Conservation (phyloP, 1,139 yeast genomes). For the Diutina catenulata region DNA sequence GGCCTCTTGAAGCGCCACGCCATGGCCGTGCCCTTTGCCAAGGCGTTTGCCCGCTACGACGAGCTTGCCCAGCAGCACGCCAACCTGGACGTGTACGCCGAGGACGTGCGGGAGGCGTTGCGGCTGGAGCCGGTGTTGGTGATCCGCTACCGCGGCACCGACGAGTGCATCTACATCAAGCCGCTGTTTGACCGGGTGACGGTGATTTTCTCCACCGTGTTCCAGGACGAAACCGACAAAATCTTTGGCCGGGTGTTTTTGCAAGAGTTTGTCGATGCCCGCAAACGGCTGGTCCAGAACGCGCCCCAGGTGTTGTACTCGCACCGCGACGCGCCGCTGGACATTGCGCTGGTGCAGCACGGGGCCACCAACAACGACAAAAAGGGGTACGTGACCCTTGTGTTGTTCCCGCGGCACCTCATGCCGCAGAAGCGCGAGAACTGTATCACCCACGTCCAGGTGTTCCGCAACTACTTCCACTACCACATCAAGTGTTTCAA, state of each 20-base stretch:
- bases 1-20: constrained; percentile 75
- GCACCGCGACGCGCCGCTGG: constrained; percentile 87
- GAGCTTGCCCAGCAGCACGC: constrained; percentile 48
- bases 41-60: constrained; percentile 73
- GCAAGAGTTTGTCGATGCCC: constrained; percentile 96
- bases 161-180: constrained; percentile 80
- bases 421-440: constrained; percentile 66
- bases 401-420: constrained; percentile 65
- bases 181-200: constrained; percentile 96
- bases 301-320: constrained; percentile 96
- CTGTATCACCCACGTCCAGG: constrained; percentile 79
- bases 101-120: constrained; percentile 38
- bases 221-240: constrained; percentile 95
- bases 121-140: constrained; percentile 51
- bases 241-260: constrained; percentile 89
- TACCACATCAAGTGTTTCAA: constrained; percentile 96
- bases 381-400: constrained; percentile 69
- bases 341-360: constrained; percentile 39
- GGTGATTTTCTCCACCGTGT: constrained; percentile 85
- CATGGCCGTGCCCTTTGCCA: constrained; percentile 86
- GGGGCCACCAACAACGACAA: constrained; percentile 33
- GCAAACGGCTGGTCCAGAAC: constrained; percentile 91
- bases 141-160: constrained; percentile 74
- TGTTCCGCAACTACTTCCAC: constrained; percentile 93
- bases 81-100: constrained; percentile 33